Evolutionary conservation across 441 rosid species (phyloP), one percentile per base, ranked within the genome.

Genomic region (Macaranga tanarius): DNA sequence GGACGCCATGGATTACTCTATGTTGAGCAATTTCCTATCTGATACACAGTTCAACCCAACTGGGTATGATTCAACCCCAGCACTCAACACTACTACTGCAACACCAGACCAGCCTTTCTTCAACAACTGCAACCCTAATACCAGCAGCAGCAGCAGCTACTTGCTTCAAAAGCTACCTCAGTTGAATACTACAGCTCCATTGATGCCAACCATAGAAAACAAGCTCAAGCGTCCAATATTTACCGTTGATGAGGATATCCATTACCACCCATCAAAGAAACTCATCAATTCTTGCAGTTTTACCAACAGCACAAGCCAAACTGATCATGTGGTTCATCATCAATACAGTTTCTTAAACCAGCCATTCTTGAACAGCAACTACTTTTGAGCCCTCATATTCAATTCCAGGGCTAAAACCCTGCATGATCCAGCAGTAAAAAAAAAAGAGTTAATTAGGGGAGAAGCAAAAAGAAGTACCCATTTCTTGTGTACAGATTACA

Each of bases 1-100:
- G 5, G 97, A 95, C 25, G 89, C 95, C 63, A 70, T 83, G 83
- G 99, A 95, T 81, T 88, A 82, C 79, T 76, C 93, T 10, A n/a
- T 92, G 58, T 79, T 89, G 51, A 76, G 89, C 38, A 89, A 79
- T 62, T 67, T 92, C 67, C 82, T 92, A 1, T 73, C 83, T 16
- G 97, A 95, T 48, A 84, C 75, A 67, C 86, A 75, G 71, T 76
- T 9, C 79, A 78, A 28, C 67, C 44, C 73, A 34, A 25, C 73
- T 5, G 91, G 82, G 22, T 70, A 78, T n/a, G 88, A 86, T 2
- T 80, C 79, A 65, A 66, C 70, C 42, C 82, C 77, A 26, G 64
- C 15, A n/a, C 15, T 10, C 31, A 22, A 20, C 15, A 62, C 69
- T 77, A 68, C 15, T 71, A 25, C 34, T 56, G 70, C 77, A 28